Conservation (phyloP, 306 rosid species). For the Dryas drummondii region DNA sequence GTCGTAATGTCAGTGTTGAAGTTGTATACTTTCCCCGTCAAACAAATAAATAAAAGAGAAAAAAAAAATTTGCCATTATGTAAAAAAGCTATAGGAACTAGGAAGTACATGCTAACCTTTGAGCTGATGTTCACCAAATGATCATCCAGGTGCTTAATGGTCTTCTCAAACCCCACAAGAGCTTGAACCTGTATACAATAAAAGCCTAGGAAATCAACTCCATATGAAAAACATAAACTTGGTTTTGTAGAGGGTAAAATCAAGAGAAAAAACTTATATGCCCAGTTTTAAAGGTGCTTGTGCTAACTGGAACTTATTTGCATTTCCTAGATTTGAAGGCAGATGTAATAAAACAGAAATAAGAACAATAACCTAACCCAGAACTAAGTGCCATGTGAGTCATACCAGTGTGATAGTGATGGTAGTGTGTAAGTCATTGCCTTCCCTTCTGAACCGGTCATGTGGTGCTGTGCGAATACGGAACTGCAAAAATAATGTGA, state of each 20-base stretch:
- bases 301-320: neutral
- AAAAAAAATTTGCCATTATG: neutral
- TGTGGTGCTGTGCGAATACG: conserved; percentile 86
- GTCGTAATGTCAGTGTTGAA: conserved; percentile 21
- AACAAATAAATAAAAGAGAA: neutral
- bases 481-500: conserved; percentile 56
- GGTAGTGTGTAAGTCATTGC: conserved; percentile 81
- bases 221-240: neutral
- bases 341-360: neutral
- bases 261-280: neutral
- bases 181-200: conserved; percentile 79
- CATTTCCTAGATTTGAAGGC: neutral
- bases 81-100: neutral
- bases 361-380: neutral
- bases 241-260: neutral
- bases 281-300: neutral
- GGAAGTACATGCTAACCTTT: conserved; percentile 54
- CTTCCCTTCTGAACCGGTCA: conserved; percentile 77
- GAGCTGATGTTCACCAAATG: conserved; percentile 83
- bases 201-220: conserved; percentile 26
- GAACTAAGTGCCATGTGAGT: neutral
- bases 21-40: neutral
- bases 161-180: conserved; percentile 90
- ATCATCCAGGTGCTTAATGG: conserved; percentile 81
- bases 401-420: conserved; percentile 85